Conservation (phyloP, 306 rosid genomes). For the Citrullus amarus region DNA sequence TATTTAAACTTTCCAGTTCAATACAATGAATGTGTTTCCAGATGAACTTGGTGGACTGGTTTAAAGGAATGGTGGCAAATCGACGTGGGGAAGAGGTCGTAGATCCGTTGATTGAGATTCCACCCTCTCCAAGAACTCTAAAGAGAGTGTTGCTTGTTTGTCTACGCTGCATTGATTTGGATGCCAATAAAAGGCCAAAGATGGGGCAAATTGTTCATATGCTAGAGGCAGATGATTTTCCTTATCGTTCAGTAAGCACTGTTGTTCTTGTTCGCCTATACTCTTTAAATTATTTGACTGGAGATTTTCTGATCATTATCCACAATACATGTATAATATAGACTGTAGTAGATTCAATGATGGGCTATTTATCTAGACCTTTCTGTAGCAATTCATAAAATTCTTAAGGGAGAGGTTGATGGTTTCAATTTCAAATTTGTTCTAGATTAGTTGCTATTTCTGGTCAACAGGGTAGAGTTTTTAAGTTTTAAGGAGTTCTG, state of each 20-base stretch:
- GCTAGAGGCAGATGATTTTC: conserved; percentile 95
- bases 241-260: conserved; percentile 66
- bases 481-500: neutral
- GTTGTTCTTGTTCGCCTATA: neutral
- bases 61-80: conserved; percentile 79
- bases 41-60: conserved; percentile 99
- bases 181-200: conserved; percentile 76
- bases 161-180: conserved; percentile 84
- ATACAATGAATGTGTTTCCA: conserved; percentile 20
- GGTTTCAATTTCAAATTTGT: neutral
- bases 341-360: neutral
- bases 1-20: neutral
- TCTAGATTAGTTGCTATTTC: neutral
- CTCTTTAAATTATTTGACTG: neutral
- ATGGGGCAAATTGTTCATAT: conserved; percentile 98
- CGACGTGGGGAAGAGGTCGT: conserved; percentile 77
- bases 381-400: neutral
- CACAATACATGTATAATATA: neutral
- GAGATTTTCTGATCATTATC: neutral
- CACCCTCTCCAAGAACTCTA: conserved; percentile 63
- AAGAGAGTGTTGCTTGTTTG: conserved; percentile 78
- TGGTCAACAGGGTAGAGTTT: neutral
- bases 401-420: neutral
- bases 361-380: neutral
- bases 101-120: conserved; percentile 66